Percentiles rank a stretch among this genome's conserved stretches.
Evolutionary conservation across 495 filamentous ascomycete genomes (phyloP).

Genomic region (Symbiotaphrina buchneri): DNA sequence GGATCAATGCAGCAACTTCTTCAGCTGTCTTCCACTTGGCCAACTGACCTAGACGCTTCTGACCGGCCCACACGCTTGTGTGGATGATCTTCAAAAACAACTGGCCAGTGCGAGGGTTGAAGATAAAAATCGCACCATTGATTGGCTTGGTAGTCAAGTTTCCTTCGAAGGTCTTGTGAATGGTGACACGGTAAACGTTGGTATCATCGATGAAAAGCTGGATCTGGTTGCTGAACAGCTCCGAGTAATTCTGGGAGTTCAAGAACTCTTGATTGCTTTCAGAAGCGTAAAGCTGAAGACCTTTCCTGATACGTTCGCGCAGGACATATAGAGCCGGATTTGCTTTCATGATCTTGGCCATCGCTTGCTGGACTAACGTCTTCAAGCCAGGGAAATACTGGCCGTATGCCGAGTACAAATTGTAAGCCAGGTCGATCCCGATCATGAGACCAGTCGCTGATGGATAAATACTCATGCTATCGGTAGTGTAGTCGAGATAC

Average conservation of each 20-base stretch:
- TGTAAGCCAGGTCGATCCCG: conserved; percentile 93
- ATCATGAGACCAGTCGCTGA: conserved; percentile 98
- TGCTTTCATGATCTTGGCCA: conserved; percentile 99
- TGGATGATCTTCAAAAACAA: conserved; percentile 99
- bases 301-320: conserved; percentile 94
- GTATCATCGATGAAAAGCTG: conserved; percentile 99
- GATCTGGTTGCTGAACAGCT: conserved; percentile 97
- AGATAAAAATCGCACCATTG: conserved; percentile 99
- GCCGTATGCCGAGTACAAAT: conserved; percentile 92
- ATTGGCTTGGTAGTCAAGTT: conserved; percentile 99
- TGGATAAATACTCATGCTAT: conserved; percentile 98
- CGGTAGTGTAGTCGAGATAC: conserved; percentile 96
- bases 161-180: conserved; percentile 99
- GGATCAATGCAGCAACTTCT: conserved; percentile 95
- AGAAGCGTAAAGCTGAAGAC: conserved; percentile 92
- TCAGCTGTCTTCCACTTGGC: conserved; percentile 99
- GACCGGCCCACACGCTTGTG: conserved; percentile 97
- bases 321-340: conserved; percentile 95
- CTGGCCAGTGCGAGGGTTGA: conserved; percentile 95
- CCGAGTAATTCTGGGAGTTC: conserved; percentile 98
- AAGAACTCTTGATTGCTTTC: conserved; percentile 99
- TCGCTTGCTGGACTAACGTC: conserved; percentile 88
- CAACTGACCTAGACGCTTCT: conserved; percentile 95
- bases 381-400: conserved; percentile 98
- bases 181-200: conserved; percentile 97